Conservation (phyloP, 805 yeast species). For the Tetrapisispora taiwanensis region DNA sequence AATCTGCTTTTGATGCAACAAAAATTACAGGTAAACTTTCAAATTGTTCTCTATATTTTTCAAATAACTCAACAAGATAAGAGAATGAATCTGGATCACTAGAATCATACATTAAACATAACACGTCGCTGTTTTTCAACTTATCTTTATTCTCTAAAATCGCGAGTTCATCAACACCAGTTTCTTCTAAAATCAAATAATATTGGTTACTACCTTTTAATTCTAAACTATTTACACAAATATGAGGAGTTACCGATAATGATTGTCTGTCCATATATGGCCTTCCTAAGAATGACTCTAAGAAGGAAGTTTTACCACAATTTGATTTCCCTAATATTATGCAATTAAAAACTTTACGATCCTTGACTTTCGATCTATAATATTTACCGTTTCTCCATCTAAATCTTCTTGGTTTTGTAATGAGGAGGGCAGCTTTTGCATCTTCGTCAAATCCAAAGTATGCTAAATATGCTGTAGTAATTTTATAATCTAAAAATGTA, state of each 20-base stretch:
- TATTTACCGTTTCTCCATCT: slow-evolving; percentile 55
- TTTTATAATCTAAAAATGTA: slow-evolving; percentile 71
- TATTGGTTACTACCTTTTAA: slow-evolving; percentile 92
- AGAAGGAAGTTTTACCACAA: slow-evolving; percentile 77
- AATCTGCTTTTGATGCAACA: slow-evolving; percentile 90
- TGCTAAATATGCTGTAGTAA: slow-evolving; percentile 80
- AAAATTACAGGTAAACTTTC: slow-evolving; percentile 70
- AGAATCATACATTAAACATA: slow-evolving; percentile 86
- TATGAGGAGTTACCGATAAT: slow-evolving; percentile 72
- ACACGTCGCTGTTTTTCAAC: slow-evolving; percentile 78
- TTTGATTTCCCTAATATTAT: slow-evolving; percentile 76
- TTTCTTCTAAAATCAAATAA: slow-evolving; percentile 79
- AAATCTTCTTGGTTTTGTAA: slow-evolving; percentile 70
- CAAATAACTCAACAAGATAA: slow-evolving; percentile 60
- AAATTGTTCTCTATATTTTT: slow-evolving; percentile 41
- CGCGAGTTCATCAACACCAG: slow-evolving; percentile 80
- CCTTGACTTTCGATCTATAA: slow-evolving; percentile 60
- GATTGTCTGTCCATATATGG: slow-evolving; percentile 59
- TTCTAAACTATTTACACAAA: slow-evolving; percentile 89
- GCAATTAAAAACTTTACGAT: slow-evolving; percentile 88
- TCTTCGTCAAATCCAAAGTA: slow-evolving; percentile 74
- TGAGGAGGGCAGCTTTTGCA: slow-evolving; percentile 48
- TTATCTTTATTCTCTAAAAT: slow-evolving; percentile 59
- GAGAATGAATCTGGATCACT: slow-evolving; percentile 94
- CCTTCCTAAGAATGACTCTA: slow-evolving; percentile 74